Evolutionary conservation across 164 flowering plant species (phyloP).

Genomic region (Chimonanthus salicifolius): DNA sequence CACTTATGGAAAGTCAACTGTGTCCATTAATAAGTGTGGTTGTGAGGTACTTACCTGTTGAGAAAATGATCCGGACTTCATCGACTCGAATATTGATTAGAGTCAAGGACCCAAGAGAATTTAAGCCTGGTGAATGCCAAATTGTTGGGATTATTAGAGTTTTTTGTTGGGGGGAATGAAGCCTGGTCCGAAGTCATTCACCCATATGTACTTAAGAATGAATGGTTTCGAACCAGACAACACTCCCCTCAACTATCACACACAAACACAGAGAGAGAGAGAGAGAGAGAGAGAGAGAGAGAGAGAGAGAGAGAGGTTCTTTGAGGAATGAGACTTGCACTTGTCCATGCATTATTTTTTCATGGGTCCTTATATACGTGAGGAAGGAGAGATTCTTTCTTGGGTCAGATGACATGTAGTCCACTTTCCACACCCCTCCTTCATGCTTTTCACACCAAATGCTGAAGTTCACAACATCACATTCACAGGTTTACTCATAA

Average conservation of each 20-base stretch:
- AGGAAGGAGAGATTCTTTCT: conserved; percentile 22
- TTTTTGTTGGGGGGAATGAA: conserved; percentile 52
- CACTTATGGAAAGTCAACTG: no score
- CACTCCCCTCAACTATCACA: conserved; percentile 55
- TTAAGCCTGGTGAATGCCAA: background rate
- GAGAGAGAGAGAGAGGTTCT: background rate
- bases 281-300: conserved; percentile 12
- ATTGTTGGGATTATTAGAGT: no score
- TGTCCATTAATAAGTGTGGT: no score
- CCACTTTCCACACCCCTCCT: conserved; percentile 37
- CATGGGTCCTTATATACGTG: conserved; percentile 30
- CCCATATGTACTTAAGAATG: conserved; percentile 5
- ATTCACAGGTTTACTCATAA: background rate
- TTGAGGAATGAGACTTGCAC: conserved; percentile 8
- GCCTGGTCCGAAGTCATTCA: conserved; percentile 89
- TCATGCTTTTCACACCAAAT: conserved; percentile 35
- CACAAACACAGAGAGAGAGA: conserved; percentile 7
- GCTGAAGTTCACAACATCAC: background rate
- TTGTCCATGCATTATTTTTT: conserved; percentile 33
- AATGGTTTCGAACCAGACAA: conserved; percentile 62
- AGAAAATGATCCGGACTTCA: background rate
- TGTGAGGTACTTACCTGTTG: background rate
- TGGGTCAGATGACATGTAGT: conserved; percentile 33
- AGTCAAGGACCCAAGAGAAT: background rate
- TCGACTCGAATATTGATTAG: background rate